Conservation (phyloP, 1,284 basidiomycete species). For the Cryptococcus sp. region DNA sequence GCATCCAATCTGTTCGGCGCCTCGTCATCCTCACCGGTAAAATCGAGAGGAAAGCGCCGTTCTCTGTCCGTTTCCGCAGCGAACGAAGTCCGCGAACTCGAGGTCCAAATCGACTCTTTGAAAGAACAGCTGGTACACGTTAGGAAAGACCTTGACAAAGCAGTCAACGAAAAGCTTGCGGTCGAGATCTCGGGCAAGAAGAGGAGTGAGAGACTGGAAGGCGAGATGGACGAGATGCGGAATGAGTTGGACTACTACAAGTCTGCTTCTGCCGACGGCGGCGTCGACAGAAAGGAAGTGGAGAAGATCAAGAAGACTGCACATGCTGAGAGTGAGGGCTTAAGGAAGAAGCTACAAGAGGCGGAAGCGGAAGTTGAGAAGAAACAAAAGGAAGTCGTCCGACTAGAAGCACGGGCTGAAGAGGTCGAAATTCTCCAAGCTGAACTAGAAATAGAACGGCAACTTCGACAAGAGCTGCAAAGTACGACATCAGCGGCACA, state of each 20-base stretch:
- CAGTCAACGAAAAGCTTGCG: constrained; percentile 50
- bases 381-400: constrained; percentile 15
- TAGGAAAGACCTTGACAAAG: constrained; percentile 40
- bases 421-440: constrained; percentile 19
- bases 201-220: constrained; percentile 38
- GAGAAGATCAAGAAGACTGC: constrained; percentile 35
- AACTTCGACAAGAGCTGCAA: constrained; percentile 4
- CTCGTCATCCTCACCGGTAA: constrained; percentile 8
- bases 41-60: constrained; percentile 19
- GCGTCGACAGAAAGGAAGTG: constrained; percentile 19
- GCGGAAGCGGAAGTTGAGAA: constrained; percentile 19
- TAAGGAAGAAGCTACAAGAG: constrained; percentile 15
- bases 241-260: constrained; percentile 45
- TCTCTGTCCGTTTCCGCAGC: constrained; percentile 32
- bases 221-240: constrained; percentile 42
- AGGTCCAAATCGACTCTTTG: constrained; percentile 31
- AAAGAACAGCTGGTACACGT: constrained; percentile 34
- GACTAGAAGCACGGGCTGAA: constrained; percentile 4
- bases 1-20: background rate
- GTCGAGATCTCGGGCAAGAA: constrained; percentile 37
- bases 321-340: constrained; percentile 18
- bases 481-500: background rate
- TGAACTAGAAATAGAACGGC: constrained; percentile 17
- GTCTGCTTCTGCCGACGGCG: constrained; percentile 12
- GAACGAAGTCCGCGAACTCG: constrained; percentile 30